phyloP scores from a whole-genome alignment of 768 basidiomycete species.

The Suillus subluteus region DNA sequence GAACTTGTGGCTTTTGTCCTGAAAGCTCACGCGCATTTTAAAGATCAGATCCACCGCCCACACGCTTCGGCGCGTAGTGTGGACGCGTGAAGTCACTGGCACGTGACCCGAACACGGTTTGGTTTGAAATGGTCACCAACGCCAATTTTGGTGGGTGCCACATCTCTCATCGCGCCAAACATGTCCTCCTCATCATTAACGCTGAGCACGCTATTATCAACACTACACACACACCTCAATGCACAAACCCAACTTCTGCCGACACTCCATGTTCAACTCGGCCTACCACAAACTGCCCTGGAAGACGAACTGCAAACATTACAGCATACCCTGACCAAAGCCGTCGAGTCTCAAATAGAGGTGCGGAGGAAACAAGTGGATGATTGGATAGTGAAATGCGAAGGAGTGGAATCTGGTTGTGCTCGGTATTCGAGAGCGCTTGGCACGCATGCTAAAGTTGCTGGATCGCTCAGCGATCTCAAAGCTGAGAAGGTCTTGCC shows the following conservation, averaged over 20 bases:
- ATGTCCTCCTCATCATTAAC: conserved; percentile 34
- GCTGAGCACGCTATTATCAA: conserved; percentile 72
- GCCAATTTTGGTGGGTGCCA: conserved; percentile 5
- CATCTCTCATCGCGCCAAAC: conserved; percentile 6
- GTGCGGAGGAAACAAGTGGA: conserved; percentile 75
- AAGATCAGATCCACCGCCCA: neutral
- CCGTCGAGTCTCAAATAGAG: conserved; percentile 77
- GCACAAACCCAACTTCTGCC: conserved; percentile 83
- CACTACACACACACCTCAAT: conserved; percentile 77
- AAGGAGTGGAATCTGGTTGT: conserved; percentile 64
- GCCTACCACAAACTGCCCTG: conserved; percentile 76
- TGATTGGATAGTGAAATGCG: conserved; percentile 69
- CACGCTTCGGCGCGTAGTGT: neutral
- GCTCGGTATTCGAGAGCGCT: conserved; percentile 68
- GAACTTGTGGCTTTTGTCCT: neutral
- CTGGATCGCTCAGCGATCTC: conserved; percentile 66
- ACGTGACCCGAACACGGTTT: conserved; percentile 3
- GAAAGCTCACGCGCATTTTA: neutral
- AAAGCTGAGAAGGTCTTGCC: conserved; percentile 76
- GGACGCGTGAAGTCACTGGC: conserved; percentile 6
- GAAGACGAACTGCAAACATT: conserved; percentile 78
- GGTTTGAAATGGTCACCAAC: conserved; percentile 6
- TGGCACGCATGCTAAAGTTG: conserved; percentile 71
- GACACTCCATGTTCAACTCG: conserved; percentile 81
- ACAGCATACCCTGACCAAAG: conserved; percentile 72